Percentiles rank a stretch among this genome's conserved stretches.
phyloP scores from a whole-genome alignment of 495 filamentous ascomycete genomes.

The Penicillium simplicissimum region DNA sequence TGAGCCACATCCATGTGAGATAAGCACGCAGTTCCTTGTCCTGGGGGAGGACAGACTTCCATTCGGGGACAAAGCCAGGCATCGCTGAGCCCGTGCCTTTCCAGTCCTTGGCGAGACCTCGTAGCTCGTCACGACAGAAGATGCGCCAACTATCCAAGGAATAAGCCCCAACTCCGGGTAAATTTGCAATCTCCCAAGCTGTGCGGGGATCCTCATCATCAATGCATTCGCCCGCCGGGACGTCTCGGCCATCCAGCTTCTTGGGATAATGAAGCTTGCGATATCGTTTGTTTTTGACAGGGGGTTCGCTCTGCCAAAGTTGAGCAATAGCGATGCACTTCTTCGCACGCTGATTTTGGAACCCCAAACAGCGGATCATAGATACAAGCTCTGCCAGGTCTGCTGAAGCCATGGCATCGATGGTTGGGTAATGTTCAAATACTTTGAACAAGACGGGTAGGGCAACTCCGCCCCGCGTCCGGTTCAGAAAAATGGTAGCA shows the following conservation, averaged over 20 bases:
- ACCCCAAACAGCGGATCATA: slow-evolving; percentile 72
- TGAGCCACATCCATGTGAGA: slow-evolving; percentile 87
- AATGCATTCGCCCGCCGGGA: slow-evolving; percentile 52
- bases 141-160: slow-evolving; percentile 92
- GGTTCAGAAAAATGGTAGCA: slow-evolving; percentile 80
- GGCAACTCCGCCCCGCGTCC: slow-evolving; percentile 71
- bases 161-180: slow-evolving; percentile 82
- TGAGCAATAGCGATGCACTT: slow-evolving; percentile 68
- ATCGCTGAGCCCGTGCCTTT: slow-evolving; percentile 45
- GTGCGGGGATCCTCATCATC: slow-evolving; percentile 44
- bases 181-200: slow-evolving; percentile 84
- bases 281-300: slow-evolving; percentile 58
- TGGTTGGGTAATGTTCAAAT: slow-evolving; percentile 66
- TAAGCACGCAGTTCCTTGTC: slow-evolving; percentile 92
- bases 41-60: slow-evolving; percentile 79
- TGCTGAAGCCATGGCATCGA: slow-evolving; percentile 62
- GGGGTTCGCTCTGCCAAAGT: slow-evolving; percentile 67
- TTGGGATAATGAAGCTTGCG: slow-evolving; percentile 69
- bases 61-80: slow-evolving; percentile 59
- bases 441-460: slow-evolving; percentile 74
- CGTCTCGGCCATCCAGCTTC: slow-evolving; percentile 53
- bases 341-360: slow-evolving; percentile 63
- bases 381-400: slow-evolving; percentile 54
- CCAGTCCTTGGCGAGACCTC: slow-evolving; percentile 62
- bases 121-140: slow-evolving; percentile 80